phyloP scores from a whole-genome alignment of 2,329 filamentous ascomycete genomes.

The Whalleya microplaca region DNA sequence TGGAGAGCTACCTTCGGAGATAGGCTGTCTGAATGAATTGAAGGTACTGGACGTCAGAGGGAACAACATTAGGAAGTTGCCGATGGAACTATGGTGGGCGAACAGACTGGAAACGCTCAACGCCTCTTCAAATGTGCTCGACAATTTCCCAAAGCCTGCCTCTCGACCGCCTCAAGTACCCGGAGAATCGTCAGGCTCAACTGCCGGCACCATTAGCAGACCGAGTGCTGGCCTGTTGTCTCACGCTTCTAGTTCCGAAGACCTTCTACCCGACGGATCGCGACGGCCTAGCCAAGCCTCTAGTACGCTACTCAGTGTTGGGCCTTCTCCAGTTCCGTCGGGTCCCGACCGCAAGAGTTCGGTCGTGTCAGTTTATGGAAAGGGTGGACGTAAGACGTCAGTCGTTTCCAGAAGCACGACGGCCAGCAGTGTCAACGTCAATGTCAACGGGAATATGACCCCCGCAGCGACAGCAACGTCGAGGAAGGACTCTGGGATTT shows the following conservation, averaged over 20 bases:
- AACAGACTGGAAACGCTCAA: constrained; percentile 89
- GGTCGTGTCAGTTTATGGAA: constrained; percentile 77
- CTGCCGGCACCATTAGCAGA: constrained; percentile 45
- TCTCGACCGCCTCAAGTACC: constrained; percentile 68
- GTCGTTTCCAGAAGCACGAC: constrained; percentile 69
- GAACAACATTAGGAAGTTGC: constrained; percentile 89
- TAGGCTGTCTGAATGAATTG: constrained; percentile 85
- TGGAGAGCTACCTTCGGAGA: constrained; percentile 80
- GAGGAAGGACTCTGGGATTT: constrained; percentile 89
- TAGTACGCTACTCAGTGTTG: constrained; percentile 73
- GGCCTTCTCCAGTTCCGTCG: constrained; percentile 68
- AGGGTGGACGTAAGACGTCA: constrained; percentile 83
- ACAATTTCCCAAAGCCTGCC: constrained; percentile 85
- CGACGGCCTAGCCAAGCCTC: constrained; percentile 86
- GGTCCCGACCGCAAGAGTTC: constrained; percentile 76
- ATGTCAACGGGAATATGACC: constrained; percentile 51
- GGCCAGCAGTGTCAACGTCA: constrained; percentile 43
- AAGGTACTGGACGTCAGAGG: constrained; percentile 86
- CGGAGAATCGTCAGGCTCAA: constrained; percentile 48
- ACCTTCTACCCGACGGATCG: constrained; percentile 61
- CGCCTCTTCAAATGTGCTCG: constrained; percentile 90
- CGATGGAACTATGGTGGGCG: constrained; percentile 95
- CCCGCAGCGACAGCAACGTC: constrained; percentile 53
- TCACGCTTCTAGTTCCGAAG: constrained; percentile 75
- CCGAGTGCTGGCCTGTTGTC: constrained; percentile 53